These are phyloP conservation scores for Saccharata proteae DNA, from an alignment of 2,329 filamentous ascomycete species.

Conservation along the genomic window DNA sequence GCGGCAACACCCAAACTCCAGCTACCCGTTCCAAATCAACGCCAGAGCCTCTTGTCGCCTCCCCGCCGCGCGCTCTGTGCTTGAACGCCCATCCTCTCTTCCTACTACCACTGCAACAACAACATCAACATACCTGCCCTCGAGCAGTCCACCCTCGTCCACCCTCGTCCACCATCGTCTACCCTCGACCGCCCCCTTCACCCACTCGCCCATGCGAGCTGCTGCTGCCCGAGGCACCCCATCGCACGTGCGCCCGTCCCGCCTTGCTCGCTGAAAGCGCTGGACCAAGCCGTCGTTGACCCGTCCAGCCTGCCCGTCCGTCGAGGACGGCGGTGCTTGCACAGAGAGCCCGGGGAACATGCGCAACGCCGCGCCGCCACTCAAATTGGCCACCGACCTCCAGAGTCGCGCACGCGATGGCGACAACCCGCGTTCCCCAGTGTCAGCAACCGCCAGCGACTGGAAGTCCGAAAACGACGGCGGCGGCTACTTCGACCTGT, in stretches of 20 bases:
- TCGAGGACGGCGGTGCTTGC: slow-evolving; percentile 5
- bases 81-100: too few species aligned
- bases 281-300: neutral
- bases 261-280: neutral
- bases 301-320: slow-evolving; percentile 5
- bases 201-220: neutral
- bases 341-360: too few species aligned
- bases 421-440: slow-evolving; percentile 6
- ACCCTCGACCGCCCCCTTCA: slow-evolving; percentile 4
- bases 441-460: slow-evolving; percentile 12
- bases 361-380: slow-evolving; percentile 5
- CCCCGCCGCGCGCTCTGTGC: slow-evolving; percentile 4
- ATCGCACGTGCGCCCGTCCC: too few species aligned
- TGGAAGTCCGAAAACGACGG: slow-evolving; percentile 10
- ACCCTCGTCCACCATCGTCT: neutral
- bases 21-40: slow-evolving; percentile 7
- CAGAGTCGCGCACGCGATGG: slow-evolving; percentile 4
- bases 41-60: slow-evolving; percentile 6
- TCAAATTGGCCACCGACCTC: slow-evolving; percentile 1
- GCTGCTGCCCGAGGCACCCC: neutral
- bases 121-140: too few species aligned
- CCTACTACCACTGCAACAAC: too few species aligned
- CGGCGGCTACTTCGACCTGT: slow-evolving; percentile 19
- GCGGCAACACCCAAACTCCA: too few species aligned
- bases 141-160: neutral